Evolutionary conservation across 257 asterid species (phyloP).

Genomic region (Scutellaria baicalensis): DNA sequence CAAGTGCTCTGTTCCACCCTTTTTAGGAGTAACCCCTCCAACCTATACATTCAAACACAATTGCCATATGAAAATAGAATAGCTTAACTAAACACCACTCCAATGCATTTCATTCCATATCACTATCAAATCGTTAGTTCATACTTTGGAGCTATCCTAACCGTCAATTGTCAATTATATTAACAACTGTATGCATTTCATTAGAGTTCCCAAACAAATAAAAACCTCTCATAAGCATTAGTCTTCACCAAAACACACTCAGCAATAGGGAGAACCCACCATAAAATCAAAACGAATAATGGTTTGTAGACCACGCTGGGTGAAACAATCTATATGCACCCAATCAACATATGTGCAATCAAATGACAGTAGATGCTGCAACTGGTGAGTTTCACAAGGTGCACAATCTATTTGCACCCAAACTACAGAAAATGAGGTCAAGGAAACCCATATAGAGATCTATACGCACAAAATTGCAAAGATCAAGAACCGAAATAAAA

Average conservation of each 20-base stretch:
- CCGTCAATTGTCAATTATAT: not conserved
- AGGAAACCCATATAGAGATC: not conserved
- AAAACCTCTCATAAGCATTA: not conserved
- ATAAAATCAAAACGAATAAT: not conserved
- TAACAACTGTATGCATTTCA: not conserved
- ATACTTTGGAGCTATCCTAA: not conserved
- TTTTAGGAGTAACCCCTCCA: slow-evolving; percentile 94
- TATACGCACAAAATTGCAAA: not conserved
- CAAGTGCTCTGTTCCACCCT: slow-evolving; percentile 96
- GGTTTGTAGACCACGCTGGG: no score
- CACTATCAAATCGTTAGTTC: not conserved
- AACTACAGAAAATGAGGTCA: not conserved
- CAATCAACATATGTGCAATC: no score
- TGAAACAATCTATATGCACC: no score
- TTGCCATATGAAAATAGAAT: not conserved
- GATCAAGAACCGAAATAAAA: not conserved
- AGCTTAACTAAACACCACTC: not conserved
- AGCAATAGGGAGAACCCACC: not conserved
- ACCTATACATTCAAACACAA: slow-evolving; percentile 37
- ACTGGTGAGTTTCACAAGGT: no score
- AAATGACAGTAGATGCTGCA: no score
- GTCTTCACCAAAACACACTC: not conserved
- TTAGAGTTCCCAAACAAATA: not conserved
- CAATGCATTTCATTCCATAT: not conserved
- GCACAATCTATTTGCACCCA: no score